A percentile compares a stretch with the other conserved stretches of the same genome.
Conservation (phyloP, 2,329 filamentous ascomycete genomes). For the Botrytis medusae region DNA sequence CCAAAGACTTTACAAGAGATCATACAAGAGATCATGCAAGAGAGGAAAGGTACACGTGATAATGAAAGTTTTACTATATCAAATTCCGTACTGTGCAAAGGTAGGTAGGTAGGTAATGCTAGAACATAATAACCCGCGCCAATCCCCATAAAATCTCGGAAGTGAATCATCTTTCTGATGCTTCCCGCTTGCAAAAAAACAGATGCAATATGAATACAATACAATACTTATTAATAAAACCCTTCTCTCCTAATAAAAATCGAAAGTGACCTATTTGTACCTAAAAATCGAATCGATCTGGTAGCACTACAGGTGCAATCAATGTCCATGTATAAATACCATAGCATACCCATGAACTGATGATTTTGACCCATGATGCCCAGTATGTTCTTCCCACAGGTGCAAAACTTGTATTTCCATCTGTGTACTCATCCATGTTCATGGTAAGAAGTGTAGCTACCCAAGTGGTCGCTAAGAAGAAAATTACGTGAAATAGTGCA, state of each 20-base stretch:
- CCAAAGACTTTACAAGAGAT: not conserved
- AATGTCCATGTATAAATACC: constrained; percentile 91
- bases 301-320: constrained; percentile 79
- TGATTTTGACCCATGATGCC: constrained; percentile 99
- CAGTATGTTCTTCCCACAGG: constrained; percentile 94
- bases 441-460: constrained; percentile 87
- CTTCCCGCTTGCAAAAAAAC: constrained; percentile 3
- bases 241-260: not conserved
- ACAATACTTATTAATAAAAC: constrained; percentile 6
- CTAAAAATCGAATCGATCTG: constrained; percentile 69
- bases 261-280: not conserved
- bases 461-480: constrained; percentile 95
- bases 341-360: constrained; percentile 96
- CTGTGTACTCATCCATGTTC: constrained; percentile 65
- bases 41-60: not conserved
- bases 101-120: not conserved
- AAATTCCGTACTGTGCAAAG: not conserved
- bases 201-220: constrained; percentile 22
- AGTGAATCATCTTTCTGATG: not conserved
- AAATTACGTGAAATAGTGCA: constrained; percentile 93
- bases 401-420: constrained; percentile 75
- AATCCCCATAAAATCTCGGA: not conserved
- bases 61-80: not conserved
- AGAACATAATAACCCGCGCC: not conserved
- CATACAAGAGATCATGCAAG: not conserved